A percentile compares a stretch with the other conserved stretches of the same genome.
Evolutionary conservation across 2,329 filamentous ascomycete genomes (phyloP).

Genomic region (Ophiostoma perfectum): DNA sequence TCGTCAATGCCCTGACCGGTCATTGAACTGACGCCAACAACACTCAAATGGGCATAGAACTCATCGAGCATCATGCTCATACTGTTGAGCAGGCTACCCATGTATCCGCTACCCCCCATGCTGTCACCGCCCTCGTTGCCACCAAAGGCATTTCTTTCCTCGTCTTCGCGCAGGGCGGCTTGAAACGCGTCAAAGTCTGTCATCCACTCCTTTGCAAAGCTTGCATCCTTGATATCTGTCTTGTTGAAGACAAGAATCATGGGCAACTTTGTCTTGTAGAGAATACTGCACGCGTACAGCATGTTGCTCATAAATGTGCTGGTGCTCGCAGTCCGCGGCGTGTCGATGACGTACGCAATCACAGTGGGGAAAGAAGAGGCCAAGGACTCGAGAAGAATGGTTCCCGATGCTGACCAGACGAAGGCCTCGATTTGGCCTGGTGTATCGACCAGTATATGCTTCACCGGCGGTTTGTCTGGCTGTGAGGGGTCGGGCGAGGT

Average conservation of each 20-base stretch:
- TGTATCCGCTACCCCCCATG: slow-evolving; percentile 80
- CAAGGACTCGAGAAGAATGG: slow-evolving; percentile 86
- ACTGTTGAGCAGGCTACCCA: slow-evolving; percentile 90
- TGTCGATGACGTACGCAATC: slow-evolving; percentile 96
- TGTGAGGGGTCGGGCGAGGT: slow-evolving; percentile 58
- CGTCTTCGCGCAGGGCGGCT: slow-evolving; percentile 71
- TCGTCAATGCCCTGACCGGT: slow-evolving; percentile 86
- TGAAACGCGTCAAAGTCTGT: slow-evolving; percentile 97
- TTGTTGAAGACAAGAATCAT: slow-evolving; percentile 99
- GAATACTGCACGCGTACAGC: slow-evolving; percentile 96
- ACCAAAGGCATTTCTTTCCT: slow-evolving; percentile 70
- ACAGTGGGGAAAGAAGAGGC: slow-evolving; percentile 94
- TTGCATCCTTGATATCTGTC: slow-evolving; percentile 86
- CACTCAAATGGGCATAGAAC: slow-evolving; percentile 89
- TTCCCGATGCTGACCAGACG: slow-evolving; percentile 94
- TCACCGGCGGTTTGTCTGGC: slow-evolving; percentile 58
- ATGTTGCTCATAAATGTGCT: slow-evolving; percentile 99
- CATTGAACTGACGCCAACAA: slow-evolving; percentile 91
- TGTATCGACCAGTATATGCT: slow-evolving; percentile 88
- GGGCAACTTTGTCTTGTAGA: slow-evolving; percentile 96
- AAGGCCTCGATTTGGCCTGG: slow-evolving; percentile 98
- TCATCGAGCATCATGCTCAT: slow-evolving; percentile 98
- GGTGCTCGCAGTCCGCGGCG: slow-evolving; percentile 84
- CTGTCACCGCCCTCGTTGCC: slow-evolving; percentile 59
- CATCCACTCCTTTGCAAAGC: slow-evolving; percentile 98